These are phyloP conservation scores for Samsoniella hepiali DNA, from an alignment of 2,329 filamentous ascomycete genomes.

Conservation along the genomic window DNA sequence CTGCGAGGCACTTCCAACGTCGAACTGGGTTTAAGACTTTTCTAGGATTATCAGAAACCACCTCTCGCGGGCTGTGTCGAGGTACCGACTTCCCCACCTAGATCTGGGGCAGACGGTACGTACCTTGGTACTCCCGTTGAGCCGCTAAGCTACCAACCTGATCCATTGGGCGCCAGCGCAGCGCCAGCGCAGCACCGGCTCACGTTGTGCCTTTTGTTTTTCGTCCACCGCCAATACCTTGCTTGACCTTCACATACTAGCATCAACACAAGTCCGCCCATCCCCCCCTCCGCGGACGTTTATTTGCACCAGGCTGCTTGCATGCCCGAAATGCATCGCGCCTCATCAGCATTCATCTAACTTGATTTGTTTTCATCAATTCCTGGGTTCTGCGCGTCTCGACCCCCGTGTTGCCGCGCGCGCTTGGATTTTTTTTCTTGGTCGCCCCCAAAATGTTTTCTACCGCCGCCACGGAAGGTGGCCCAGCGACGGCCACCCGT, in stretches of 20 bases:
- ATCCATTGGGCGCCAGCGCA: conserved; percentile 12
- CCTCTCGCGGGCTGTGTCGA: not conserved
- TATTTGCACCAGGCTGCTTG: conserved; percentile 6
- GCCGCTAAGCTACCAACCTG: not conserved
- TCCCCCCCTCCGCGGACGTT: not conserved
- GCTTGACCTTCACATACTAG: conserved; percentile 24
- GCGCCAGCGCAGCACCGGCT: conserved; percentile 1
- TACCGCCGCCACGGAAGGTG: conserved; percentile 48
- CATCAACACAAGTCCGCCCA: conserved; percentile 16
- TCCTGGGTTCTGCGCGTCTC: conserved; percentile 6
- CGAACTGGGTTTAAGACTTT: not conserved
- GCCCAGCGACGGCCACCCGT: conserved; percentile 54
- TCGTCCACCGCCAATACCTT: conserved; percentile 29
- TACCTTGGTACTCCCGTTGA: not conserved
- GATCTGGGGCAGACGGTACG: conserved; percentile 8
- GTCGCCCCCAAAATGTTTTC: conserved; percentile 53
- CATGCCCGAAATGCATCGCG: conserved; percentile 17
- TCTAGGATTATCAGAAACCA: not conserved
- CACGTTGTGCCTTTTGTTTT: conserved; percentile 28
- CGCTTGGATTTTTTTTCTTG: conserved; percentile 15
- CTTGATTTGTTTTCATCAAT: conserved; percentile 14
- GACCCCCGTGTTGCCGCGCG: not conserved
- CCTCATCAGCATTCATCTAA: conserved; percentile 10
- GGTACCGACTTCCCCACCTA: not conserved
- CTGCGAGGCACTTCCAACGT: too few species aligned